These are phyloP conservation scores for Pichia sp. DNA, from an alignment of 1,139 yeast species.

Conservation along the genomic window DNA sequence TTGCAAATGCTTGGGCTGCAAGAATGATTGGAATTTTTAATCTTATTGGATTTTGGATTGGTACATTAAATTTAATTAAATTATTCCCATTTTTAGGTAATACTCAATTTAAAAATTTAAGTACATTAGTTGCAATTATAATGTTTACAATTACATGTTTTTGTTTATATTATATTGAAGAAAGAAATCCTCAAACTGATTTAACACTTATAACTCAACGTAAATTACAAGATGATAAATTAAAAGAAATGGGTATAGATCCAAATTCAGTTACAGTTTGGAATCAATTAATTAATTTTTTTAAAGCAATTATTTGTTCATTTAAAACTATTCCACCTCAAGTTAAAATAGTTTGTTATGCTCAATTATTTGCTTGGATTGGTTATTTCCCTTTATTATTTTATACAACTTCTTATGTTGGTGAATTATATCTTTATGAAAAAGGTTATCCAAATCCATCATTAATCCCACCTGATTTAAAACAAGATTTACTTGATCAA, in stretches of 20 bases:
- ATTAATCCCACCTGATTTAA: conserved; percentile 40
- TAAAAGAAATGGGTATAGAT: conserved; percentile 31
- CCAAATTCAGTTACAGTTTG: conserved; percentile 20
- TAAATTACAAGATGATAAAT: conserved; percentile 26
- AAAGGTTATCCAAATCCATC: conserved; percentile 27
- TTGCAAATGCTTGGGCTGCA: conserved; percentile 71
- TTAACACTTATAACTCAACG: conserved; percentile 33
- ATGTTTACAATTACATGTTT: conserved; percentile 34
- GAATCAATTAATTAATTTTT: conserved; percentile 28
- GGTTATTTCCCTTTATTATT: conserved; percentile 46
- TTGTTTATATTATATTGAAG: conserved; percentile 37
- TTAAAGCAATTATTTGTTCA: conserved; percentile 35
- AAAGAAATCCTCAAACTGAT: conserved; percentile 41
- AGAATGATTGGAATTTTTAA: conserved; percentile 57
- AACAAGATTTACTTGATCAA: conserved; percentile 29
- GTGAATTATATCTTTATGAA: conserved; percentile 38
- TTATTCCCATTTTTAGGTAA: conserved; percentile 36
- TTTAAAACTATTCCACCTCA: conserved; percentile 37
- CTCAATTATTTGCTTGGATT: conserved; percentile 48
- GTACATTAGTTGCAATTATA: conserved; percentile 38
- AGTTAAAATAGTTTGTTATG: conserved; percentile 37
- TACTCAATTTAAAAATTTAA: conserved; percentile 46
- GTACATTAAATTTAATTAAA: conserved; percentile 38
- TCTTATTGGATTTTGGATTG: conserved; percentile 45
- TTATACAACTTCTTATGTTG: conserved; percentile 46